These are phyloP conservation scores for Hypoxylon rickii DNA, from an alignment of 495 filamentous ascomycete species.

Conservation along the genomic window DNA sequence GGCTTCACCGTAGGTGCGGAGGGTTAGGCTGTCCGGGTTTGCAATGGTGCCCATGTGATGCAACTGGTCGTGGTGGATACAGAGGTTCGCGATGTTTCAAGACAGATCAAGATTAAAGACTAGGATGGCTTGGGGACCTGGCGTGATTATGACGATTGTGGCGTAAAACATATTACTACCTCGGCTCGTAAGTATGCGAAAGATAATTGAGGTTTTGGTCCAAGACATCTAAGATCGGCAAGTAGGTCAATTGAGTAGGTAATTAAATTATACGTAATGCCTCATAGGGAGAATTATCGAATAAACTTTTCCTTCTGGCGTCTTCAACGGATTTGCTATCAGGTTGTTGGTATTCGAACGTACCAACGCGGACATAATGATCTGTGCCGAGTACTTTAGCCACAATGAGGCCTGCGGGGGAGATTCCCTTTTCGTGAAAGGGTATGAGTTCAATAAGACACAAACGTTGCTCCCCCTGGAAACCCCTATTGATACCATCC, in stretches of 20 bases:
- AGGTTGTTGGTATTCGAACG: constrained; percentile 6
- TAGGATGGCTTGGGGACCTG: no score
- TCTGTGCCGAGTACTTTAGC: not conserved
- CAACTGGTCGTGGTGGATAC: no score
- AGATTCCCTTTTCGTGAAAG: constrained; percentile 1
- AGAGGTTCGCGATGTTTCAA: no score
- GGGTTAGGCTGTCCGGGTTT: no score
- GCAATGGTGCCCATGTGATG: no score
- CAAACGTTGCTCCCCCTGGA: not conserved
- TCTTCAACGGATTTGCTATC: not conserved
- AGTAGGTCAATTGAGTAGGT: not conserved
- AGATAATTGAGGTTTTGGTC: no score
- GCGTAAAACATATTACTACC: no score
- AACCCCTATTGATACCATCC: not conserved
- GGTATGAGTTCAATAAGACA: constrained; percentile 16
- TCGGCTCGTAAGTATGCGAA: no score
- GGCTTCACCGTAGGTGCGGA: no score
- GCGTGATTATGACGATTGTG: no score
- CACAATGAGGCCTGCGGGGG: constrained; percentile 15
- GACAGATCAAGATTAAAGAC: no score
- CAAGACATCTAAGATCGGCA: not conserved
- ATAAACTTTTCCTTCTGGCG: not conserved
- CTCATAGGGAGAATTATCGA: not conserved
- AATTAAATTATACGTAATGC: not conserved
- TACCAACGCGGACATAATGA: constrained; percentile 9